Percentiles rank a stretch among this genome's conserved stretches.
Conservation (phyloP, 2,329 filamentous ascomycete genomes). For the Paraphaeosphaeria minitans region DNA sequence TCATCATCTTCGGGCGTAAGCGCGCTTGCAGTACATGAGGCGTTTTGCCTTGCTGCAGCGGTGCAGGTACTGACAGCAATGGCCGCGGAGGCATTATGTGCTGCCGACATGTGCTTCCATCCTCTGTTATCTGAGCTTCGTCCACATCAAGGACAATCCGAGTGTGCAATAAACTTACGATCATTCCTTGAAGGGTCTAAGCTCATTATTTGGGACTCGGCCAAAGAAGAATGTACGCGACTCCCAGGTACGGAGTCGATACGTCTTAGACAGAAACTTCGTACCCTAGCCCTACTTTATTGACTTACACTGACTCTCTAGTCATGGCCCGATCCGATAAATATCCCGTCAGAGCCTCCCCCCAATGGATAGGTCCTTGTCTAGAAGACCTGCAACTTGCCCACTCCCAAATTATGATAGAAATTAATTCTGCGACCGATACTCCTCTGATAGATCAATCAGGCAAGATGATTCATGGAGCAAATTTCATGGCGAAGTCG, state of each 20-base stretch:
- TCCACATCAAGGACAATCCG: conserved; percentile 63
- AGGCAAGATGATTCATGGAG: conserved; percentile 61
- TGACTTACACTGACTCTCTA: too few species aligned
- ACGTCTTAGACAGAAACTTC: too few species aligned
- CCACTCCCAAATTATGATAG: conserved; percentile 60
- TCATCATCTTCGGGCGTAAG: conserved; percentile 40
- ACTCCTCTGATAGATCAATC: conserved; percentile 64
- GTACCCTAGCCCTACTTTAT: too few species aligned
- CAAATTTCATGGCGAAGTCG: conserved; percentile 69
- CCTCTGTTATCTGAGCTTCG: conserved; percentile 63
- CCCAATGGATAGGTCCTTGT: conserved; percentile 71
- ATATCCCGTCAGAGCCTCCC: conserved; percentile 66
- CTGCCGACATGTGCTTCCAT: conserved; percentile 62
- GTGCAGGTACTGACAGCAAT: conserved; percentile 67
- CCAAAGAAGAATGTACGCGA: not conserved
- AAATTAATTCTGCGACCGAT: conserved; percentile 71
- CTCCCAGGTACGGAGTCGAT: too few species aligned
- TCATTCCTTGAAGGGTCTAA: conserved; percentile 29
- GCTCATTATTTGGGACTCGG: conserved; percentile 19
- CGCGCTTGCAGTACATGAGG: conserved; percentile 26
- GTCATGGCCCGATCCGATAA: conserved; percentile 58
- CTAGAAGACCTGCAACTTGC: conserved; percentile 68
- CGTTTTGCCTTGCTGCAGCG: conserved; percentile 22
- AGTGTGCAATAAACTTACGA: conserved; percentile 30
- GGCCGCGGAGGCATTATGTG: conserved; percentile 63